These are phyloP conservation scores for Solanum ossicruentum DNA, from an alignment of 257 asterid genomes.

Conservation along the genomic window DNA sequence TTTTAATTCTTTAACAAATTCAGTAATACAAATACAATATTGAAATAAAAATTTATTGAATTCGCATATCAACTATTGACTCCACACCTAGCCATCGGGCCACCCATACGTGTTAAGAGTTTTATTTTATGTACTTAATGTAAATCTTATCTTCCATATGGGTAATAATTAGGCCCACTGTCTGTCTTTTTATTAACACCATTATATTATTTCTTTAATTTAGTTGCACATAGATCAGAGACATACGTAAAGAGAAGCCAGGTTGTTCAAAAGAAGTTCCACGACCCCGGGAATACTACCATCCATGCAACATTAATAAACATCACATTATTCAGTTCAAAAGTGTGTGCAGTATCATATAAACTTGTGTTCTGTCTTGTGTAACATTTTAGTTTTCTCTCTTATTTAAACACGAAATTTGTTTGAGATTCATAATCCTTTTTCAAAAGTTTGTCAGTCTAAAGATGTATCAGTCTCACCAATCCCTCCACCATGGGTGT, in stretches of 20 bases:
- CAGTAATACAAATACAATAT: not conserved
- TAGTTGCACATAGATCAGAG: not conserved
- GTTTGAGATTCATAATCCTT: too few species aligned
- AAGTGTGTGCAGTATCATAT: not conserved
- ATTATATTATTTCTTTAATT: not conserved
- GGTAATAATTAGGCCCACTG: not conserved
- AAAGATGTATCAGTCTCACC: not conserved
- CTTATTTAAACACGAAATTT: not conserved
- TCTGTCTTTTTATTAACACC: not conserved
- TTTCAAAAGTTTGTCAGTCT: not conserved
- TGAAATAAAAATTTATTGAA: not conserved
- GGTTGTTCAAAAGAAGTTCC: not conserved
- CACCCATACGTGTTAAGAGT: not conserved
- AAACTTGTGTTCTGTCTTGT: not conserved
- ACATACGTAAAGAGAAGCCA: not conserved
- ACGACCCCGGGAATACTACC: not conserved
- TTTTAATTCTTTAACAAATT: too few species aligned
- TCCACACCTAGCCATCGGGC: not conserved
- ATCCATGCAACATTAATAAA: not conserved
- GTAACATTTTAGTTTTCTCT: not conserved
- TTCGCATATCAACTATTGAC: not conserved
- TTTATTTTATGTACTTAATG: not conserved
- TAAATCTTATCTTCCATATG: not conserved
- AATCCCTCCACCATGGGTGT: not conserved
- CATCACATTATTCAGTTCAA: not conserved